Percentiles rank a stretch among this genome's conserved stretches.
These are phyloP conservation scores for Cladochytrium replicatum DNA, from an alignment of 192 early-diverging fungal genomes.

Conservation along the genomic window DNA sequence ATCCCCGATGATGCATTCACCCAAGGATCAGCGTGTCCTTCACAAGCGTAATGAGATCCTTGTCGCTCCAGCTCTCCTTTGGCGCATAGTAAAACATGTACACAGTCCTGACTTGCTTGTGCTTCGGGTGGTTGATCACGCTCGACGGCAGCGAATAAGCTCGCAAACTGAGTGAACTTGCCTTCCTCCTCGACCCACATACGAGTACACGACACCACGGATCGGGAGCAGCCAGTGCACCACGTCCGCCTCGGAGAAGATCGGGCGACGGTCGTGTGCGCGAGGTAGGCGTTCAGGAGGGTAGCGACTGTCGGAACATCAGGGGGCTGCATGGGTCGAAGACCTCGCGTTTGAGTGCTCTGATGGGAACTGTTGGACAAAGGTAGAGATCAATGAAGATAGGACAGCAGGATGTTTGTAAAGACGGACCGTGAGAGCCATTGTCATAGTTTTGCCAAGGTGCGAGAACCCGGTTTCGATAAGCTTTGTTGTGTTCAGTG, in stretches of 20 bases:
- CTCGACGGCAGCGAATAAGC: slow-evolving; percentile 93
- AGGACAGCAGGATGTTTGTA: slow-evolving; percentile 56
- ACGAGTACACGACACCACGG: slow-evolving; percentile 80
- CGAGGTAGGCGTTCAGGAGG: slow-evolving; percentile 65
- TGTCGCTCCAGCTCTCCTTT: slow-evolving; percentile 35
- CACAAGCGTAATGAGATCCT: slow-evolving; percentile 53
- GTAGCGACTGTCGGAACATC: slow-evolving; percentile 67
- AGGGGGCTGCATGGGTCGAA: slow-evolving; percentile 66
- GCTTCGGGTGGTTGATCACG: slow-evolving; percentile 64
- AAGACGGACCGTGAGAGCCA: slow-evolving; percentile 59
- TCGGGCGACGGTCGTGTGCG: slow-evolving; percentile 56
- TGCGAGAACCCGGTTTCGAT: slow-evolving; percentile 89
- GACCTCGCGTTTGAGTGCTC: slow-evolving; percentile 37
- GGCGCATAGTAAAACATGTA: slow-evolving; percentile 90
- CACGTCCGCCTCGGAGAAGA: slow-evolving; percentile 79
- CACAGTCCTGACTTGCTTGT: slow-evolving; percentile 71
- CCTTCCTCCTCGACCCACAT: slow-evolving; percentile 68
- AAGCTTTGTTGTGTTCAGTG: slow-evolving; percentile 88
- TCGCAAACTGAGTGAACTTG: slow-evolving; percentile 77
- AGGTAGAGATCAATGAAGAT: no score
- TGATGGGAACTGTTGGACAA: neutral
- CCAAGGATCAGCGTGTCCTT: slow-evolving; percentile 78
- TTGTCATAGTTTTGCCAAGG: slow-evolving; percentile 56
- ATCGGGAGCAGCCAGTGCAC: slow-evolving; percentile 84
- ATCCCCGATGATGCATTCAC: no score